These are phyloP conservation scores for Flaveria robusta DNA, from an alignment of 129 eudicot genomes.

Conservation along the genomic window DNA sequence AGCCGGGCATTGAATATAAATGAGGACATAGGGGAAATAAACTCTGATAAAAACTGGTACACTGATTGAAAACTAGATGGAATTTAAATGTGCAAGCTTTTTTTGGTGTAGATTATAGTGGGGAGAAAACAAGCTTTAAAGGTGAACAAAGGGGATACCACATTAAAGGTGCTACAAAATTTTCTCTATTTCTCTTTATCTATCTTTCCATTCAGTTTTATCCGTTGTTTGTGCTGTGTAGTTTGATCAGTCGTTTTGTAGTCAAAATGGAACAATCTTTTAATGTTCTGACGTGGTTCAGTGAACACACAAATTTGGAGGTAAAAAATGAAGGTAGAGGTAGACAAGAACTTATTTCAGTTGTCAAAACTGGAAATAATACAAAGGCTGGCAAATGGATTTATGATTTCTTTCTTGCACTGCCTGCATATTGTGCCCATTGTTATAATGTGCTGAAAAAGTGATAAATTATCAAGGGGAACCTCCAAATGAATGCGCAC, in stretches of 20 bases:
- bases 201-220: not conserved
- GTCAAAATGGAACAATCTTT: slow-evolving; percentile 8
- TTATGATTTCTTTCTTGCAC: slow-evolving; percentile 74
- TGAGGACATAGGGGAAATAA: slow-evolving; percentile 94
- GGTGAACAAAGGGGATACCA: slow-evolving; percentile 49
- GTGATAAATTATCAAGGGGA: slow-evolving; percentile 90
- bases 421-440: slow-evolving; percentile 96
- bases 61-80: slow-evolving; percentile 95
- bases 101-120: slow-evolving; percentile 66
- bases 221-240: not conserved
- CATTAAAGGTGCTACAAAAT: slow-evolving; percentile 54
- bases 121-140: slow-evolving; percentile 36
- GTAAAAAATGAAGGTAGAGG: slow-evolving; percentile 78
- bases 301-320: slow-evolving; percentile 66
- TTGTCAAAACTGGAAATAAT: slow-evolving; percentile 45
- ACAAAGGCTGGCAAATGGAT: slow-evolving; percentile 46
- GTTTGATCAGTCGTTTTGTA: not conserved
- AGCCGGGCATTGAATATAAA: slow-evolving; percentile 91
- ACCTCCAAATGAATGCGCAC: slow-evolving; percentile 96
- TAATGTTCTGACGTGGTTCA: slow-evolving; percentile 34
- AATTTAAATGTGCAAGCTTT: slow-evolving; percentile 83
- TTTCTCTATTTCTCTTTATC: slow-evolving; percentile 7
- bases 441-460: slow-evolving; percentile 53
- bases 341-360: slow-evolving; percentile 60
- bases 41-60: slow-evolving; percentile 96